These are phyloP conservation scores for Termitomyces sp. DNA, from an alignment of 768 basidiomycete genomes.

Conservation along the genomic window DNA sequence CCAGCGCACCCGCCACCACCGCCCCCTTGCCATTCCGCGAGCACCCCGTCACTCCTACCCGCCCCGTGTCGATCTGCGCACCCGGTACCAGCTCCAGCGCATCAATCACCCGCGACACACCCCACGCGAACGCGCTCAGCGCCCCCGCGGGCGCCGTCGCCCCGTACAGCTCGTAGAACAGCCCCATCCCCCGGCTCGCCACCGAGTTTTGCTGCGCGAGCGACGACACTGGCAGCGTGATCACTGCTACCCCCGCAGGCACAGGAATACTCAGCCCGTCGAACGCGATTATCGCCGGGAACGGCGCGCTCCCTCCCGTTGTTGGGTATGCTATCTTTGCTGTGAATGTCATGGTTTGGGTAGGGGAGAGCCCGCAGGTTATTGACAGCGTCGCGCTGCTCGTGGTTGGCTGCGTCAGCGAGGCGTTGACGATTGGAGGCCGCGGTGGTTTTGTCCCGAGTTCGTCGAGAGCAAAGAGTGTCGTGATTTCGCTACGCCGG, in stretches of 20 bases:
- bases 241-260: conserved; percentile 29
- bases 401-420: conserved; percentile 25
- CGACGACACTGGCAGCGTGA: conserved; percentile 45
- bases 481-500: conserved; percentile 38
- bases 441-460: conserved; percentile 41
- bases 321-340: conserved; percentile 38
- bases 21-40: conserved; percentile 58
- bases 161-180: conserved; percentile 53
- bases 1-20: conserved; percentile 50
- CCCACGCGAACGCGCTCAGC: conserved; percentile 58
- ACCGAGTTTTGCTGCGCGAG: conserved; percentile 42
- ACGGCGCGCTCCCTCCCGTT: conserved; percentile 31
- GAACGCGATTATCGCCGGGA: conserved; percentile 46
- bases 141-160: conserved; percentile 36
- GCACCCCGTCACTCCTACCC: conserved; percentile 51
- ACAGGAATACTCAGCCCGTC: conserved; percentile 34
- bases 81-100: conserved; percentile 44
- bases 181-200: conserved; percentile 43
- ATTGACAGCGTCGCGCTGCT: conserved; percentile 29
- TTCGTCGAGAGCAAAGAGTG: conserved; percentile 45
- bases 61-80: conserved; percentile 37
- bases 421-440: conserved; percentile 35
- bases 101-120: conserved; percentile 52
- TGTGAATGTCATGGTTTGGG: conserved; percentile 38
- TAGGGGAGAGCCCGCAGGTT: conserved; percentile 29